A percentile compares a stretch with the other conserved stretches of the same genome.
phyloP scores from a whole-genome alignment of 1,139 yeast species.

The Wickerhamomyces sp. region DNA sequence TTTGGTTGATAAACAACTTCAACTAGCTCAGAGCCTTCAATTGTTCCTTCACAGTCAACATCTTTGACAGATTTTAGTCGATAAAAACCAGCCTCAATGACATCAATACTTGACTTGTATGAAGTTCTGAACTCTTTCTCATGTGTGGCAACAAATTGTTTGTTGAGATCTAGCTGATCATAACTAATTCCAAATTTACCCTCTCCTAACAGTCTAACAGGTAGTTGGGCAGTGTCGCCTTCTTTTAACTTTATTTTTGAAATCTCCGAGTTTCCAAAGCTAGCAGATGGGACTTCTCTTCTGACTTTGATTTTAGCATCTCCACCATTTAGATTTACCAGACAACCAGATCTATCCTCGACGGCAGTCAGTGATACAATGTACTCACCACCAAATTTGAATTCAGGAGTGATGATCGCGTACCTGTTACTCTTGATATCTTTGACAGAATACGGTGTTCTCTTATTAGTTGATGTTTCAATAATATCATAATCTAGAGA shows the following conservation, averaged over 20 bases:
- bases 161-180: conserved; percentile 29
- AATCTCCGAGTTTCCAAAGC: conserved; percentile 33
- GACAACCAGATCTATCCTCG: conserved; percentile 70
- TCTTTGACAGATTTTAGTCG: conserved; percentile 53
- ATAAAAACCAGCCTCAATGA: conserved; percentile 59
- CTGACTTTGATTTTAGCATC: conserved; percentile 61
- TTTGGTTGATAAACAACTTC: conserved; percentile 47
- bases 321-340: conserved; percentile 56
- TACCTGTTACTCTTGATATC: conserved; percentile 37
- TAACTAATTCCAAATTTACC: conserved; percentile 45
- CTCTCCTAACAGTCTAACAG: conserved; percentile 51
- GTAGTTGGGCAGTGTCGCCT: conserved; percentile 55
- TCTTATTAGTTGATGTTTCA: conserved; percentile 41
- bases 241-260: conserved; percentile 45
- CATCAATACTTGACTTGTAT: conserved; percentile 36
- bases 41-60: conserved; percentile 63
- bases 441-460: conserved; percentile 37
- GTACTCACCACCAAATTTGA: conserved; percentile 65
- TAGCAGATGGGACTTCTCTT: conserved; percentile 57
- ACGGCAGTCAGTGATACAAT: conserved; percentile 58
- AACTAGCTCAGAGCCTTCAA: conserved; percentile 34
- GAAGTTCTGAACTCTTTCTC: conserved; percentile 30
- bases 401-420: conserved; percentile 47
- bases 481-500: conserved; percentile 63
- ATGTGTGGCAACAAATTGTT: conserved; percentile 23